Evolutionary conservation across 345 rosid genomes (phyloP).

Genomic region (Limnanthes douglasii): DNA sequence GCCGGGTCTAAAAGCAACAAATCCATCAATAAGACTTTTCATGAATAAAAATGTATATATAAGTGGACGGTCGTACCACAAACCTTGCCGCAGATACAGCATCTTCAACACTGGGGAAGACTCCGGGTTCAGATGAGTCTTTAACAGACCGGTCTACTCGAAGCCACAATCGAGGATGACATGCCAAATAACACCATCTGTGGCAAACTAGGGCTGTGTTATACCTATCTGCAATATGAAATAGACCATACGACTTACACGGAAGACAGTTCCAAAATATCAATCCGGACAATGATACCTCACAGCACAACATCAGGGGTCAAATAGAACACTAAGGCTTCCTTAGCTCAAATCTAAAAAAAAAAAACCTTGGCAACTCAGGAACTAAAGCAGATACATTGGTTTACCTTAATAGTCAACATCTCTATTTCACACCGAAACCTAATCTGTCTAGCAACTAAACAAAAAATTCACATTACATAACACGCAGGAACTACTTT

Average conservation of each 20-base stretch:
- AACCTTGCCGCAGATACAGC: constrained; percentile 96
- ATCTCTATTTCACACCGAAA: too few relatives aligned
- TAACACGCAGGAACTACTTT: too few relatives aligned
- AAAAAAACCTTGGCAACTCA: too few relatives aligned
- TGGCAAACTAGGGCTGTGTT: constrained; percentile 99
- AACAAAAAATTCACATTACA: too few relatives aligned
- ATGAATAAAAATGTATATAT: neutral
- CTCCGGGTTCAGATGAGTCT: constrained; percentile 45
- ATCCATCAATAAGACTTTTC: constrained; percentile 4
- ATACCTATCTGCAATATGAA: constrained; percentile 89
- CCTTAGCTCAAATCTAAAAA: too few relatives aligned
- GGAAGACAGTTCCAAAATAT: too few relatives aligned
- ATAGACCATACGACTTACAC: too few relatives aligned
- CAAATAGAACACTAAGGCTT: too few relatives aligned
- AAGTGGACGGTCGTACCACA: constrained; percentile 10
- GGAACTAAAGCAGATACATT: too few relatives aligned
- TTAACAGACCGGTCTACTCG: constrained; percentile 70
- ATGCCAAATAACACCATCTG: constrained; percentile 94
- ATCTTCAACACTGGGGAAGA: constrained; percentile 51
- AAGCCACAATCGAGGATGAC: constrained; percentile 93
- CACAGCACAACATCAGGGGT: constrained; percentile 2
- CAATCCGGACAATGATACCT: neutral
- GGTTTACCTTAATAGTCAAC: too few relatives aligned
- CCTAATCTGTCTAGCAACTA: too few relatives aligned
- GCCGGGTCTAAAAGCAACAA: constrained; percentile 53